These are phyloP conservation scores for Sherardia arvensis DNA, from an alignment of 257 asterid genomes.

Conservation along the genomic window DNA sequence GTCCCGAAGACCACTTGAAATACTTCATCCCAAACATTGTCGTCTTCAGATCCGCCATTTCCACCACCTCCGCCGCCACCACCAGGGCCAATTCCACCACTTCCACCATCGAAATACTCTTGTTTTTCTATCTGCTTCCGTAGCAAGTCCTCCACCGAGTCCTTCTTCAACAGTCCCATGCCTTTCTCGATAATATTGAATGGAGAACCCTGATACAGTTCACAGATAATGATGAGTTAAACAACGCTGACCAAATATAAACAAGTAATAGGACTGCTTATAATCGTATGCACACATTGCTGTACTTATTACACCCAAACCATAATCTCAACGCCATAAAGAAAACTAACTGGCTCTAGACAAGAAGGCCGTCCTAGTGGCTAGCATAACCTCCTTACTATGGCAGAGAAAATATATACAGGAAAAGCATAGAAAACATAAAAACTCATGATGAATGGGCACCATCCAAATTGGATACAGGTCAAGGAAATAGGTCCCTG, in stretches of 20 bases:
- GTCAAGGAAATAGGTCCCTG: too few species aligned
- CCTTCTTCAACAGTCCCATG: constrained; percentile 48
- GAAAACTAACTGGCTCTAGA: neutral
- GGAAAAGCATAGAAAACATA: neutral
- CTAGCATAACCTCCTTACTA: neutral
- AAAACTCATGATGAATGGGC: too few species aligned
- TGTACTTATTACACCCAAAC: neutral
- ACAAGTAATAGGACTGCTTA: neutral
- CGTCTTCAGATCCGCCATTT: constrained; percentile 45
- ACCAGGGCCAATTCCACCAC: constrained; percentile 37
- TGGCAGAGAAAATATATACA: neutral
- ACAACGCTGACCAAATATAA: neutral
- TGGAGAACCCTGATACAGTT: constrained; percentile 47
- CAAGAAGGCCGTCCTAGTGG: neutral
- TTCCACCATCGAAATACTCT: constrained; percentile 53
- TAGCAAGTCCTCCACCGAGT: constrained; percentile 58
- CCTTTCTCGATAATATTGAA: constrained; percentile 56
- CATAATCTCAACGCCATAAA: neutral
- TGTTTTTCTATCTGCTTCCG: constrained; percentile 68
- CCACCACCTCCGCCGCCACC: constrained; percentile 43
- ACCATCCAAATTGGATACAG: too few species aligned
- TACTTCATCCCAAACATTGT: constrained; percentile 38
- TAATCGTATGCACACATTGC: neutral
- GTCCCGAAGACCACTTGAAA: constrained; percentile 48
- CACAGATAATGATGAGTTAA: neutral